Base-by-base conservation (phyloP, 2,329 filamentous ascomycete genomes). In the Harringtonia aguacate region DNA sequence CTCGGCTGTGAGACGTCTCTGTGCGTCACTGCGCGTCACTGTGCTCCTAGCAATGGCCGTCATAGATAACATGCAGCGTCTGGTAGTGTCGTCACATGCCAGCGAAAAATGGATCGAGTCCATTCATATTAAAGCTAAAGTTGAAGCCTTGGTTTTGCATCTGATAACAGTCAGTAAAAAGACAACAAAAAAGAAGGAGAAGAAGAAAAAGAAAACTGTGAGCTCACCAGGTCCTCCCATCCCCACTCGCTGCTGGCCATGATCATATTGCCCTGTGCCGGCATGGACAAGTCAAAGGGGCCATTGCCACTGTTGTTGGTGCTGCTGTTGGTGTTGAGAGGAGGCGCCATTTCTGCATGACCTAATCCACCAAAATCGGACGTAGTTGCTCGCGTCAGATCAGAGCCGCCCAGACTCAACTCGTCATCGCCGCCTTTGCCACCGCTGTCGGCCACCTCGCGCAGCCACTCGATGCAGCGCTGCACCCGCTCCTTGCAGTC, bases 401-500 rank as follows among this genome's bases (percentile, higher is more conserved):
- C n/a, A n/a, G n/a, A n/a, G n/a, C n/a, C n/a, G n/a, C n/a, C n/a
- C n/a, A n/a, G n/a, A n/a, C n/a, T n/a, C n/a, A n/a, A n/a, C n/a
- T n/a, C n/a, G 24, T 27, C 24, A 27, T 37, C 36, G 4, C 15
- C 15, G 24, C 12, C n/a, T 7, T 14, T 24, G 8, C 33, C 30
- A 15, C 31, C 40, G 18, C 36, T 37, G 10, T 27, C 20, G 3
- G 56, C 52, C 17, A 56, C 53, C 7, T 54, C 48, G 33, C 64
- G 62, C 3, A 70, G 55, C 12, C 67, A 42, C 1, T 52, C 46
- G 22, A 64, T 48, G 12, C 61, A 60, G 33, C 48, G 51, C n/a
- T 56, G 57, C 8, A 58, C 56, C 1, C 57, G 61, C 1, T 61
- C 57, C 15, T 66, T 60, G 0, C 62, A 64, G 3, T 64, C 59